These are phyloP conservation scores for Sanguinoderma infundibulare DNA, from an alignment of 1,284 basidiomycete genomes.

Conservation along the genomic window DNA sequence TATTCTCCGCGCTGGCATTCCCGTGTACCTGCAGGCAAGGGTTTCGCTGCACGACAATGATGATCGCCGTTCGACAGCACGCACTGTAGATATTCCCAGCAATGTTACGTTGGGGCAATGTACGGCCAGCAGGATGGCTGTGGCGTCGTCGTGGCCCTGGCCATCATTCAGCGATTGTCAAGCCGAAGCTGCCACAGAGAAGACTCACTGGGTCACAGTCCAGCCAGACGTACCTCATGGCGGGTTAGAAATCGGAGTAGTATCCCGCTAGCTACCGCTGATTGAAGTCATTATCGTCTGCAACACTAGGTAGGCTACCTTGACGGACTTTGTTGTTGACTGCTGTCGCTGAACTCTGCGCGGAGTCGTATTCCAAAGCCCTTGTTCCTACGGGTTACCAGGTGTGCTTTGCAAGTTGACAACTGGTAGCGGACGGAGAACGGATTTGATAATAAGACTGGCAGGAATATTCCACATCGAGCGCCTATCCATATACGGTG, in stretches of 20 bases:
- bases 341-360: too few relatives aligned
- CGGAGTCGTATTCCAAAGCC: background rate
- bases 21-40: conserved; percentile 68
- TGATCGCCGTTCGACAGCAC: conserved; percentile 6
- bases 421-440: background rate
- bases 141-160: conserved; percentile 88
- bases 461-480: background rate
- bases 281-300: background rate
- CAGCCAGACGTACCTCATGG: conserved; percentile 48
- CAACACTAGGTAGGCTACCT: too few relatives aligned
- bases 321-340: too few relatives aligned
- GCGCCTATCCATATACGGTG: conserved; percentile 3
- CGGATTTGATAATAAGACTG: too few relatives aligned
- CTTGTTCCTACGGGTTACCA: background rate
- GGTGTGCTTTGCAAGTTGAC: background rate
- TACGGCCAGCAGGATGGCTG: conserved; percentile 76
- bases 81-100: conserved; percentile 81
- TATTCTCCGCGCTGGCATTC: conserved; percentile 68
- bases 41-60: background rate
- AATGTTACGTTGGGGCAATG: conserved; percentile 66
- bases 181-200: background rate
- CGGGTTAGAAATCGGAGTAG: background rate
- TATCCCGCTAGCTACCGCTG: too few relatives aligned
- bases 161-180: background rate
- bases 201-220: conserved; percentile 58